phyloP scores from a whole-genome alignment of 2,329 filamentous ascomycete species.

The Colletotrichum musae region DNA sequence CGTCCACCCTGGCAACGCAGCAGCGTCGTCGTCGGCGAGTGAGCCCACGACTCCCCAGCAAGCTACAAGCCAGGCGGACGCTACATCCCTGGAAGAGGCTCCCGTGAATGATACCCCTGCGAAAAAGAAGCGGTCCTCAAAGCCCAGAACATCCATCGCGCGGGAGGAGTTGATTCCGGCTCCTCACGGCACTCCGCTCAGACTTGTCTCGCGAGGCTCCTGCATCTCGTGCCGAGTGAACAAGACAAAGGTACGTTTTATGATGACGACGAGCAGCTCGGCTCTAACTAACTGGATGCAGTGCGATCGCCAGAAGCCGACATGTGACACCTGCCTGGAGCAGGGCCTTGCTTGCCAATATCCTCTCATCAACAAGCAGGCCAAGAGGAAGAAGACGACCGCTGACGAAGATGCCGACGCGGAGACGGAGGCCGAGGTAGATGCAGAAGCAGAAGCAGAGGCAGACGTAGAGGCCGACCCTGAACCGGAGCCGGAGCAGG shows the following conservation, averaged over 20 bases:
- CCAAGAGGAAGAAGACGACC: constrained; percentile 44
- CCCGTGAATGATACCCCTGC: constrained; percentile 10
- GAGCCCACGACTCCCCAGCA: constrained; percentile 45
- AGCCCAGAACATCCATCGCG: constrained; percentile 21
- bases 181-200: constrained; percentile 19
- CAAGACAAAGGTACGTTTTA: constrained; percentile 55
- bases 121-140: constrained; percentile 38
- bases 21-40: constrained; percentile 46
- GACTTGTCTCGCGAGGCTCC: constrained; percentile 48
- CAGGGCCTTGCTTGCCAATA: constrained; percentile 56
- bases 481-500: constrained; percentile 38
- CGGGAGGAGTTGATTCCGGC: constrained; percentile 20
- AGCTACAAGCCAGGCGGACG: constrained; percentile 24
- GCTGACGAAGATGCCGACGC: constrained; percentile 40
- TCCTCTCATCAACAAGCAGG: constrained; percentile 48
- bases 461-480: constrained; percentile 40
- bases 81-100: not conserved
- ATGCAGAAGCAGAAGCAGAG: constrained; percentile 39
- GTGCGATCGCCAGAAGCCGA: constrained; percentile 59
- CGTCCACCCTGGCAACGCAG: constrained; percentile 63
- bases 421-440: constrained; percentile 37
- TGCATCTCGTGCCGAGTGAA: constrained; percentile 55
- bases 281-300: constrained; percentile 44
- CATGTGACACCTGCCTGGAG: constrained; percentile 55
- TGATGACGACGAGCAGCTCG: no score